Conservation (phyloP, 2,329 filamentous ascomycete genomes). For the Aciculosporium take region DNA sequence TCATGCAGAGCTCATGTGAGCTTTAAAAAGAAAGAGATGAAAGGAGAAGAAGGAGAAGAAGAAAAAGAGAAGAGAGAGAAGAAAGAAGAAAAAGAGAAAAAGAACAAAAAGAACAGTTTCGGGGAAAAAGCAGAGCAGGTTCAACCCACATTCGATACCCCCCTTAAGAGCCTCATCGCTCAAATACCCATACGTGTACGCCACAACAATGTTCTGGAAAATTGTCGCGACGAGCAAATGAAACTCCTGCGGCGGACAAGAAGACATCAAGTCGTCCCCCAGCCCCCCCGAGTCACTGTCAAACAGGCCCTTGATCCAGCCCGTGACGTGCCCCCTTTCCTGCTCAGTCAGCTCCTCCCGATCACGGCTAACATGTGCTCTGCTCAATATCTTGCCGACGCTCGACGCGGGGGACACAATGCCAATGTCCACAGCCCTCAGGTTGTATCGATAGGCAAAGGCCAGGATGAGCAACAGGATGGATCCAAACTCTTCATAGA, state of each 20-base stretch:
- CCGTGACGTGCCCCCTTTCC: slow-evolving; percentile 51
- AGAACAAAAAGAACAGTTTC: neutral
- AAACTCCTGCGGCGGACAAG: slow-evolving; percentile 70
- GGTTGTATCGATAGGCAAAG: slow-evolving; percentile 60
- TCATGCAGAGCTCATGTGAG: neutral
- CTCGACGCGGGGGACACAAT: slow-evolving; percentile 47
- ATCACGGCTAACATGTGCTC: slow-evolving; percentile 41
- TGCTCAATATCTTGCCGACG: slow-evolving; percentile 49
- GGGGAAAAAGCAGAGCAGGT: neutral
- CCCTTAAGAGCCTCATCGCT: slow-evolving; percentile 57
- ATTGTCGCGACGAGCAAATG: slow-evolving; percentile 65
- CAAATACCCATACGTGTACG: slow-evolving; percentile 50
- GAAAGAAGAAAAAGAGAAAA: neutral
- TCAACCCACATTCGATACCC: slow-evolving; percentile 62
- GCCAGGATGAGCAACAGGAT: slow-evolving; percentile 60
- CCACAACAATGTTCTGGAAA: slow-evolving; percentile 61
- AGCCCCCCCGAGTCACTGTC: slow-evolving; percentile 59
- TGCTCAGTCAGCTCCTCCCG: slow-evolving; percentile 47
- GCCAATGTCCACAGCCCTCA: slow-evolving; percentile 51
- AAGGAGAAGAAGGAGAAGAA: too few relatives aligned
- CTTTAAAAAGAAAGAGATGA: neutral
- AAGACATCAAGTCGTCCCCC: slow-evolving; percentile 67
- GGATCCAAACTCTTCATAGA: slow-evolving; percentile 75
- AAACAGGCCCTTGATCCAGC: slow-evolving; percentile 68
- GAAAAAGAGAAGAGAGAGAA: neutral